Percentiles rank a stretch among this genome's conserved stretches.
These are phyloP conservation scores for Kluyveromyces dobzhanskii DNA, from an alignment of 805 yeast species.

Conservation along the genomic window DNA sequence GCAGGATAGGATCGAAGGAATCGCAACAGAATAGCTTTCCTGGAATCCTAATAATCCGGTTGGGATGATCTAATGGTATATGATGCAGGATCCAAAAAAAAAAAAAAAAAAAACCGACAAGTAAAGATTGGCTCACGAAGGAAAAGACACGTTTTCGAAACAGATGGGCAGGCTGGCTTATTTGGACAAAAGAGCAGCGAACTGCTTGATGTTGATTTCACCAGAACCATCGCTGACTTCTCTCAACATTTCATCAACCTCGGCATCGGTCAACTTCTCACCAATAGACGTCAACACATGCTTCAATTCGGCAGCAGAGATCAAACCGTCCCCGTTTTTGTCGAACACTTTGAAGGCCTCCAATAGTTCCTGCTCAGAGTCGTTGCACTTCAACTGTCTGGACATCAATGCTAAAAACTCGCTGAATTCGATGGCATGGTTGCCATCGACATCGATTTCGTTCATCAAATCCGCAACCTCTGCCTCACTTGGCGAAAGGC, in stretches of 20 bases:
- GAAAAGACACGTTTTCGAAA: too few relatives aligned
- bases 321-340: slow-evolving; percentile 92
- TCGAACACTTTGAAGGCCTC: slow-evolving; percentile 99
- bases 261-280: slow-evolving; percentile 92
- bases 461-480: slow-evolving; percentile 95
- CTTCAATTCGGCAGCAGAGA: slow-evolving; percentile 91
- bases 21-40: not conserved
- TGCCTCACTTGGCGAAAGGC: slow-evolving; percentile 93
- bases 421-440: slow-evolving; percentile 78
- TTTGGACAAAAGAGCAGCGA: slow-evolving; percentile 82
- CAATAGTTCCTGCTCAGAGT: slow-evolving; percentile 91
- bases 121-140: too few relatives aligned
- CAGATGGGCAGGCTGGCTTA: too few relatives aligned
- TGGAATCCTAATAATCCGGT: too few relatives aligned
- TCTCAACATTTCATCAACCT: slow-evolving; percentile 93
- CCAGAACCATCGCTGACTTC: slow-evolving; percentile 97
- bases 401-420: slow-evolving; percentile 84
- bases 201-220: slow-evolving; percentile 93
- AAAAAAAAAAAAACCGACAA: too few relatives aligned
- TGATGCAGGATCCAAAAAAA: too few relatives aligned
- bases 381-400: slow-evolving; percentile 91
- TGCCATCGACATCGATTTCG: slow-evolving; percentile 93
- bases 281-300: slow-evolving; percentile 97
- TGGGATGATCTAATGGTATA: too few relatives aligned
- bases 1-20: too few relatives aligned